Base-by-base conservation (phyloP, 805 yeast species). In the Saturnispora besseyi region DNA sequence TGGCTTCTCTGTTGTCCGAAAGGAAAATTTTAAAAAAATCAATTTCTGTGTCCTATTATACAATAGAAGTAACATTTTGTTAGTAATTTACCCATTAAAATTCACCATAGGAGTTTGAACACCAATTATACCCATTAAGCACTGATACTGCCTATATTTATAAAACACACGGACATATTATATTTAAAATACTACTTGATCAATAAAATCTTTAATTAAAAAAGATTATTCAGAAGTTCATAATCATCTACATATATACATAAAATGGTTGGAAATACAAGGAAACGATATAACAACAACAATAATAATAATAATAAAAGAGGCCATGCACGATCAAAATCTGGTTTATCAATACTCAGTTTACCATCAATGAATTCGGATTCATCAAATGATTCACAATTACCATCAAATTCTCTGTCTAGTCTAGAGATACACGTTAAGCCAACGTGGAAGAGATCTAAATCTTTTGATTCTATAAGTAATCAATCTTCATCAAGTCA, bases 401-500 rank as follows among this genome's bases (percentile, higher is more conserved):
- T 38, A 13, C 15, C 15, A 26, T 38, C 30, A 24, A 38, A 38
- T 18, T 36, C 40, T 18, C 26, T 36, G 15, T 36, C 40, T 36
- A 36, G 40, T 15, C 21, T 30, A 5, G 42, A 41, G n/a, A 24
- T 26, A 24, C 44, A 37, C 13, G 22, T 13, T 15, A 24, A 26
- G 21, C 50, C 50, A 12, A 21, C 21, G 11, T 47, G 50, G 50
- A 31, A 32, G 18, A 22, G 50, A 28, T 48, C 51, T 11, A 49
- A 28, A 10, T 51, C 54, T 6, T n/a, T 32, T 5, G 56, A 53
- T 42, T 49, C 56, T 2, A 28, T 49, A 18, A 18, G 18, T 6
- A 31, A 45, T 31, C 30, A 44, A n/a, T 8, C 37, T 6, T 9
- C 21, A 9, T 13, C 29, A 4, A 13, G 12, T 33, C n/a, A 13